Percentiles rank a stretch among this genome's conserved stretches.
These are phyloP conservation scores for Cenchrus purpureus DNA, from an alignment of 176 grass and related monocot species.

Conservation along the genomic window DNA sequence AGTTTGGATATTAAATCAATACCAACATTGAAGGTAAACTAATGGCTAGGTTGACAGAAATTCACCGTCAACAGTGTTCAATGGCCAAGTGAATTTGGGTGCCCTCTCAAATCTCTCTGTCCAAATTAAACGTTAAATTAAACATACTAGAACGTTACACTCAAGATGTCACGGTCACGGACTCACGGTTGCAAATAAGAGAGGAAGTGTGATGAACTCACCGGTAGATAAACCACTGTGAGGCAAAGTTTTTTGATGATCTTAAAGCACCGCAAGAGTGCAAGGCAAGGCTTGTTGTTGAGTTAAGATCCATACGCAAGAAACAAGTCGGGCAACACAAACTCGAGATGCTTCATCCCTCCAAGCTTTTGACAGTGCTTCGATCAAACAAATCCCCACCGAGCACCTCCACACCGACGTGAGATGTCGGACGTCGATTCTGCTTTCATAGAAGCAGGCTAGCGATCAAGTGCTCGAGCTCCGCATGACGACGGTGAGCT, in stretches of 20 bases:
- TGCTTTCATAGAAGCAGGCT: neutral
- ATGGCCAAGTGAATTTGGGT: neutral
- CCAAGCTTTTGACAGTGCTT: neutral
- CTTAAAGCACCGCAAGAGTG: neutral
- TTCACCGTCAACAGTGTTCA: neutral
- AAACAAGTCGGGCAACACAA: neutral
- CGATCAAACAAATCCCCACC: constrained; percentile 4
- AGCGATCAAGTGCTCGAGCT: neutral
- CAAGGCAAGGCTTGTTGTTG: no score
- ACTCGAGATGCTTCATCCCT: neutral
- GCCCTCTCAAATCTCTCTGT: no score
- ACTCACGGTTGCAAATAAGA: neutral
- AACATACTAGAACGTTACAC: no score
- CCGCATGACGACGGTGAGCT: constrained; percentile 9
- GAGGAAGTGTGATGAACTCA: neutral
- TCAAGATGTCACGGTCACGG: no score
- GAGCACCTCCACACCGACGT: constrained; percentile 2
- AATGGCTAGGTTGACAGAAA: no score
- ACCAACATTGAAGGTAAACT: no score
- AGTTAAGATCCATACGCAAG: neutral
- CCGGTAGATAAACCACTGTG: neutral
- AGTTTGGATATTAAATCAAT: no score
- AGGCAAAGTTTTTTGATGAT: neutral
- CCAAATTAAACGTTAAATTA: neutral
- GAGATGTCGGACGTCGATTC: neutral